Evolutionary conservation across 768 basidiomycete species (phyloP).

Genomic region (Ramaria rubella): DNA sequence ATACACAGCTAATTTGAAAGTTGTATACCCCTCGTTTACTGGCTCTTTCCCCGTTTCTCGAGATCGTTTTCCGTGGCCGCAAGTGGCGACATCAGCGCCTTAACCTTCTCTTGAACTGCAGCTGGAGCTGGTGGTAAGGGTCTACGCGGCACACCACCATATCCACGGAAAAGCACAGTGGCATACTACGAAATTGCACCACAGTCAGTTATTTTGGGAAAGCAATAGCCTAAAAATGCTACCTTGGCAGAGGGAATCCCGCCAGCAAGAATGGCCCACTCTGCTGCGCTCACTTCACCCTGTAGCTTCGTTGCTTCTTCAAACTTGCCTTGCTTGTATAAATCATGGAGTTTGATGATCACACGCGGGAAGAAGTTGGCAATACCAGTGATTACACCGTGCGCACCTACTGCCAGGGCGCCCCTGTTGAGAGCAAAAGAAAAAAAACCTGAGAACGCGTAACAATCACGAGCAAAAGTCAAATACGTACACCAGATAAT

Average conservation of each 20-base stretch:
- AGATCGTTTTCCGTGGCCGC: not conserved
- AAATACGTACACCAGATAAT: constrained; percentile 15
- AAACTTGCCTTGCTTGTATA: constrained; percentile 9
- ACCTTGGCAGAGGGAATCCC: constrained; percentile 18
- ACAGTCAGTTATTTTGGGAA: too few relatives aligned
- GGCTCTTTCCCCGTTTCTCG: not conserved
- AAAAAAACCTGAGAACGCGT: not conserved
- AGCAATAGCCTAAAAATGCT: too few relatives aligned
- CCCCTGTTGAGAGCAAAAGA: constrained; percentile 8
- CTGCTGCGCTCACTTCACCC: constrained; percentile 11
- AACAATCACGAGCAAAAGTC: too few relatives aligned
- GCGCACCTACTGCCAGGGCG: constrained; percentile 39
- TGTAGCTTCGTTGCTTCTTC: constrained; percentile 11
- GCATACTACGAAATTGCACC: constrained; percentile 6
- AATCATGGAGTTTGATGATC: constrained; percentile 8
- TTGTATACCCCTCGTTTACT: not conserved
- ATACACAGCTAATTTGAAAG: too few relatives aligned
- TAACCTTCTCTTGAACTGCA: constrained; percentile 6
- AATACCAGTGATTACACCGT: constrained; percentile 91
- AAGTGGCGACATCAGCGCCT: constrained; percentile 5
- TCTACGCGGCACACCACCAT: constrained; percentile 69
- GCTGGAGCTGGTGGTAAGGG: constrained; percentile 52
- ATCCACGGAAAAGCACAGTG: constrained; percentile 37
- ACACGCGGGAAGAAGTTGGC: constrained; percentile 41
- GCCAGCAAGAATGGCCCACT: constrained; percentile 12